A percentile compares a stretch with the other conserved stretches of the same genome.
phyloP scores from a whole-genome alignment of 129 eudicot genomes.

The Chrysanthemum makinoi region DNA sequence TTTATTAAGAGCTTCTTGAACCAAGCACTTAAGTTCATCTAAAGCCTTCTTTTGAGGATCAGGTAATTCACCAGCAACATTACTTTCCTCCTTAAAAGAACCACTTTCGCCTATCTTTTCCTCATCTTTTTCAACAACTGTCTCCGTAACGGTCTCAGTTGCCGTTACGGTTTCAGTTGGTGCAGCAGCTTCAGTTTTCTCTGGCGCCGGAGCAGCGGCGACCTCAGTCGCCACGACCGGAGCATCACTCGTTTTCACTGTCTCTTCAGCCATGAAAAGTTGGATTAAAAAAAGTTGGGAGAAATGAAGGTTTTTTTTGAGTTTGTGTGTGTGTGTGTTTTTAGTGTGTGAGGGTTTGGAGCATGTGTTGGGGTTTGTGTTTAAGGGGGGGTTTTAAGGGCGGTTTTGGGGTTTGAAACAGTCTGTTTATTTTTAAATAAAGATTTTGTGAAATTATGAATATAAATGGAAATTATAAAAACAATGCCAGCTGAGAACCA shows the following conservation, averaged over 20 bases:
- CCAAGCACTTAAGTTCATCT: slow-evolving; percentile 61
- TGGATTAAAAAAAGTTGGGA: neutral
- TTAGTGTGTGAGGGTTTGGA: slow-evolving; percentile 28
- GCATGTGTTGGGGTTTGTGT: slow-evolving; percentile 19
- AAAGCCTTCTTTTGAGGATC: slow-evolving; percentile 66
- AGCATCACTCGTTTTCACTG: slow-evolving; percentile 20
- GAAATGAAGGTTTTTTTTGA: slow-evolving; percentile 19
- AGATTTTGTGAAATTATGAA: neutral
- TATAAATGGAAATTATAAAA: neutral
- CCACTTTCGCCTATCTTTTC: slow-evolving; percentile 53
- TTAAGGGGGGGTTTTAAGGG: slow-evolving; percentile 33
- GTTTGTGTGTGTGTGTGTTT: neutral
- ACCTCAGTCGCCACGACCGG: slow-evolving; percentile 36
- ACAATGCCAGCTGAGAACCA: slow-evolving; percentile 30
- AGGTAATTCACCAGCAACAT: slow-evolving; percentile 65
- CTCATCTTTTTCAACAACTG: slow-evolving; percentile 27
- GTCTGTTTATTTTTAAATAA: slow-evolving; percentile 38
- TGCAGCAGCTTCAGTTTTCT: slow-evolving; percentile 39
- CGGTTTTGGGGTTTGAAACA: slow-evolving; percentile 42
- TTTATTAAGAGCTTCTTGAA: slow-evolving; percentile 61
- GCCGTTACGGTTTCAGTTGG: slow-evolving; percentile 29
- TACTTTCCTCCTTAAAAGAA: slow-evolving; percentile 74
- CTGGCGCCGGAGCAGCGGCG: slow-evolving; percentile 53
- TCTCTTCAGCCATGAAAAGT: slow-evolving; percentile 61
- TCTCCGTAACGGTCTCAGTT: slow-evolving; percentile 20